Base-by-base conservation (phyloP, 2,329 filamentous ascomycete genomes). In the Phialophora expanda region DNA sequence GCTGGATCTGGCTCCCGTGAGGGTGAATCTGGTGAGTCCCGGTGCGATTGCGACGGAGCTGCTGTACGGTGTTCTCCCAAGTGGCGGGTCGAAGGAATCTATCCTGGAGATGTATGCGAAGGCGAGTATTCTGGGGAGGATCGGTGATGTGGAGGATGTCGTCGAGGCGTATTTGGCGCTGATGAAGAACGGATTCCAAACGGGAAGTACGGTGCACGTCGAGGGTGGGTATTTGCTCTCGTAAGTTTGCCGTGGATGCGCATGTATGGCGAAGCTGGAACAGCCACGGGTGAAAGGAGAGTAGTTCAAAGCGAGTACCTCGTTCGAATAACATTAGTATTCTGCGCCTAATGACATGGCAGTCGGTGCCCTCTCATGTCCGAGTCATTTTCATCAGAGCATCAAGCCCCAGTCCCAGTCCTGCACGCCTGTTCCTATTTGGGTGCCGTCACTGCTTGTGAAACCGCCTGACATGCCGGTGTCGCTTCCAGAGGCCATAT, bases 91-190 rank as follows among this genome's bases (percentile, higher is more conserved):
- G 20, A 55, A 26, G 24, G 32, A 66, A 14, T 75, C 73, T 61
- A 2, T 62, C 14, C 28, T 2, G 11, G 59, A 46, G 34, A 2
- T 22, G 30, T 62, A 32, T 24, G 30, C 28, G 17, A 56, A 56
- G 51, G 3, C 5, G 30, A 69, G 64, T 4, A 62, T 78, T 55
- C 67, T 71, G 22, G 73, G 72, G 4, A 70, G 60, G 60, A 54
- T 77, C 24, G 76, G 74, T 1, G 66, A 26, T 26, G 72, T 75
- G 2, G 74, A 75, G 56, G 80, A 82, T 70, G 70, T 78, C 57
- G 80, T 78, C 2, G 80, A 83, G 74, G 75, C 76, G 26, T 82
- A 81, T 76, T 70, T 78, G 5, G 81, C 78, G 70, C 48, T 78
- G 9, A 82, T 82, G 80, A 77, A 75, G 67, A 79, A 82, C 73